Percentiles rank a stretch among this genome's conserved stretches.
These are phyloP conservation scores for Recurvomyces mirabilis DNA, from an alignment of 495 filamentous ascomycete species.

Conservation along the genomic window DNA sequence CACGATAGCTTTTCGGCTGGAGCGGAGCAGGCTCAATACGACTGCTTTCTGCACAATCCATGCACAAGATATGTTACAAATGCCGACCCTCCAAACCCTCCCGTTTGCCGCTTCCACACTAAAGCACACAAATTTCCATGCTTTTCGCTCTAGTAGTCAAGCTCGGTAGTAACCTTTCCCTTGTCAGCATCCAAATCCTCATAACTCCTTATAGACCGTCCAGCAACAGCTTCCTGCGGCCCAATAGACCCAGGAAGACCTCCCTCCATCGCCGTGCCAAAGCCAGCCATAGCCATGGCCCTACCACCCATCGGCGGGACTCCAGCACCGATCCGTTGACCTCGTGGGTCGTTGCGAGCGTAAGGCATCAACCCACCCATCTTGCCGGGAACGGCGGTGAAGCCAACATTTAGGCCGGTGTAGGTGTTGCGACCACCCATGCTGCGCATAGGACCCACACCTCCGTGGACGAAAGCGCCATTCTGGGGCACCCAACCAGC, in stretches of 20 bases:
- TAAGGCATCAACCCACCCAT: conserved; percentile 42
- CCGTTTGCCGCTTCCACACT: too few relatives aligned
- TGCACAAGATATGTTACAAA: too few relatives aligned
- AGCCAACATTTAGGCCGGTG: conserved; percentile 12
- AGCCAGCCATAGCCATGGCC: conserved; percentile 3
- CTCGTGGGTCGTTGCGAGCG: conserved; percentile 34
- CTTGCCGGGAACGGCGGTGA: conserved; percentile 28
- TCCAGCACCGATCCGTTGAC: conserved; percentile 35
- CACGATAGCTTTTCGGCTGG: too few relatives aligned
- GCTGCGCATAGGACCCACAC: conserved; percentile 50
- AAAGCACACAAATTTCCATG: too few relatives aligned
- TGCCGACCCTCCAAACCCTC: too few relatives aligned
- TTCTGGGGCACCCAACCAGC: conserved; percentile 30
- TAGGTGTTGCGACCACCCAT: conserved; percentile 39
- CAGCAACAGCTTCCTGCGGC: conserved; percentile 76
- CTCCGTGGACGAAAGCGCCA: conserved; percentile 31
- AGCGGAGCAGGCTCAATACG: too few relatives aligned
- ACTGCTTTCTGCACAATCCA: too few relatives aligned
- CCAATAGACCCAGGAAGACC: conserved; percentile 63
- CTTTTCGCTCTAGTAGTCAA: conserved; percentile 41
- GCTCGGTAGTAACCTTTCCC: conserved; percentile 44
- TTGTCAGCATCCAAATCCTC: conserved; percentile 81
- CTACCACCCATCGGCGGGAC: conserved; percentile 20
- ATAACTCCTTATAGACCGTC: conserved; percentile 86
- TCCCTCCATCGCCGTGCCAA: conserved; percentile 35